These are phyloP conservation scores for Apiospora phragmitis DNA, from an alignment of 2,329 filamentous ascomycete genomes.

Conservation along the genomic window DNA sequence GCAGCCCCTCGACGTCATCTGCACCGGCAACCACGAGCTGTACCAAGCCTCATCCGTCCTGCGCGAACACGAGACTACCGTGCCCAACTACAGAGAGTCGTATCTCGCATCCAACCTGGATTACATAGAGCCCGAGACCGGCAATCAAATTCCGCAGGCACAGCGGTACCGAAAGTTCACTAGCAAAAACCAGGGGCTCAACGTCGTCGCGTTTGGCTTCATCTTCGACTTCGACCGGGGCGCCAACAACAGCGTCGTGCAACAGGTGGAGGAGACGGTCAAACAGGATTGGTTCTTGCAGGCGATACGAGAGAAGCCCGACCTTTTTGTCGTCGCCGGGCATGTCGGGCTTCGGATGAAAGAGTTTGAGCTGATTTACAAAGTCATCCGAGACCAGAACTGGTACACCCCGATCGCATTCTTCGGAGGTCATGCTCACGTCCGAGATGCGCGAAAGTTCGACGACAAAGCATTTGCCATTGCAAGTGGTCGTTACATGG, in stretches of 20 bases:
- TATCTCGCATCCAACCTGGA: constrained; percentile 95
- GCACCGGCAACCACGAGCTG: constrained; percentile 91
- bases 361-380: constrained; percentile 78
- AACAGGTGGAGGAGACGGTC: constrained; percentile 76
- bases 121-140: constrained; percentile 73
- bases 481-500: constrained; percentile 88
- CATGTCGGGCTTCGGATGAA: constrained; percentile 81
- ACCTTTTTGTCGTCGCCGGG: constrained; percentile 83
- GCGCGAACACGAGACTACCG: constrained; percentile 75
- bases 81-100: constrained; percentile 76
- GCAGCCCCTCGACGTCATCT: constrained; percentile 81
- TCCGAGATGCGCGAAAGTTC: constrained; percentile 79
- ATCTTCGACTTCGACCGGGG: constrained; percentile 92
- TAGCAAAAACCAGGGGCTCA: constrained; percentile 84
- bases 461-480: constrained; percentile 78
- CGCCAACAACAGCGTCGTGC: constrained; percentile 85
- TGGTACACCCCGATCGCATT: constrained; percentile 87
- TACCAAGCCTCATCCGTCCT: constrained; percentile 79
- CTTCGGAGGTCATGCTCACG: constrained; percentile 88
- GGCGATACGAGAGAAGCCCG: constrained; percentile 80
- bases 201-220: constrained; percentile 88
- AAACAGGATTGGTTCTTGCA: constrained; percentile 87
- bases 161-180: constrained; percentile 85
- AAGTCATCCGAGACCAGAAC: constrained; percentile 72
- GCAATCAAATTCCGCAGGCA: constrained; percentile 73